Evolutionary conservation across 1,284 basidiomycete genomes (phyloP), one percentile per base, ranked within the genome.

Genomic region (Irpex rosettiformis): DNA sequence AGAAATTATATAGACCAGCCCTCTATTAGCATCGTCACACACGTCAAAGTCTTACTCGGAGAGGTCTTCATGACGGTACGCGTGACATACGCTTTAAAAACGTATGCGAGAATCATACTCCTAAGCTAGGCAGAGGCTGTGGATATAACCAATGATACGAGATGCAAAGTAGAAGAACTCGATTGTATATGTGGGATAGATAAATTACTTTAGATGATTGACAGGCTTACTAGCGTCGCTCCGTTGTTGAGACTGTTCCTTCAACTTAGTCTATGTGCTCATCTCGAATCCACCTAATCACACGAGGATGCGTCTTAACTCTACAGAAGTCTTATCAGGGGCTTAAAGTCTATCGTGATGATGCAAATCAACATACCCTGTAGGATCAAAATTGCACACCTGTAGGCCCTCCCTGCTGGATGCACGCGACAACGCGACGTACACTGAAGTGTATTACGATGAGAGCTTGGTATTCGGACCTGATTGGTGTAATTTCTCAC

Each of bases 351-450:
- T 13, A n/a, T 4, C 43, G 40, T 7, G 37, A 13, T 18, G 42
- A 25, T 30, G 16, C n/a, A 27, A n/a, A 11, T 18, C 52, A 42
- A 64, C 64, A 25, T 58, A 69, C 69, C 64, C 65, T 11, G 49
- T 29, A 10, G 65, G 63, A 47, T 65, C 30, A 55, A 70, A 72
- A 48, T 67, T 68, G 1, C 58, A 45, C 3, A 72, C 69, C 60
- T 72, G 66, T 7, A 72, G 60, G 1, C 58, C 58, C 8, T 65
- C 66, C 42, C 70, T 58, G 22, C 59, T 64, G 0, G 65, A 68
- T 8, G 69, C 69, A 4, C 70, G 66, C 16, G 70, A 72, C 2
- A 72, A 58, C 6, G 70, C 70, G 24, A 72, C 70, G 49, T 72
- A 72, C 8, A 67, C 70, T 69, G 56, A 2, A 1, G n/a, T n/a